These are phyloP conservation scores for Aspergillus thermomutatus DNA, from an alignment of 2,329 filamentous ascomycete species.

Conservation along the genomic window DNA sequence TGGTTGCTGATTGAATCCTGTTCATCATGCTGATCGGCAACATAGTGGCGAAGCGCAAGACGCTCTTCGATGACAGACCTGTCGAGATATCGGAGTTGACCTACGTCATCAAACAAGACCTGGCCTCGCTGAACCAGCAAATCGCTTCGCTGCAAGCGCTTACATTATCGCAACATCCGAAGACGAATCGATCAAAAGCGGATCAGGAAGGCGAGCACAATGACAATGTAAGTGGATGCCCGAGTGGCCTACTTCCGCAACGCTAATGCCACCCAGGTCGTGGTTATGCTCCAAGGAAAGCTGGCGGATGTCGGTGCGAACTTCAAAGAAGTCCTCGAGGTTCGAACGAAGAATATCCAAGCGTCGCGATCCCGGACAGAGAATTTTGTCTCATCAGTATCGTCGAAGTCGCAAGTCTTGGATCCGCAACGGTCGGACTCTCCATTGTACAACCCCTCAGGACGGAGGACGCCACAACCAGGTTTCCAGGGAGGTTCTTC, in stretches of 20 bases:
- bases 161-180: slow-evolving; percentile 72
- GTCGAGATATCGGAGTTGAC: slow-evolving; percentile 97
- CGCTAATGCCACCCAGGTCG: slow-evolving; percentile 48
- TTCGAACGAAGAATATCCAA: slow-evolving; percentile 96
- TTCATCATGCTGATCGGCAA: slow-evolving; percentile 5
- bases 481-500: slow-evolving; percentile 46
- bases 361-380: slow-evolving; percentile 88
- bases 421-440: slow-evolving; percentile 71
- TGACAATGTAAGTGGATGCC: slow-evolving; percentile 65
- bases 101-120: slow-evolving; percentile 96
- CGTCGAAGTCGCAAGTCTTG: slow-evolving; percentile 66
- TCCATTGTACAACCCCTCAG: slow-evolving; percentile 80
- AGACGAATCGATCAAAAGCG: slow-evolving; percentile 43
- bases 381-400: slow-evolving; percentile 91
- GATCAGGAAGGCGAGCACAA: slow-evolving; percentile 94
- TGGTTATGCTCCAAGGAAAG: slow-evolving; percentile 85
- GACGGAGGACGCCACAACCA: slow-evolving; percentile 61
- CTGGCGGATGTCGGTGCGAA: slow-evolving; percentile 88
- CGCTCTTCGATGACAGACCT: slow-evolving; percentile 92
- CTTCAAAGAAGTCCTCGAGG: slow-evolving; percentile 96
- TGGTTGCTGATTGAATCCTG: neutral
- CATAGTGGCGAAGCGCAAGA: slow-evolving; percentile 87
- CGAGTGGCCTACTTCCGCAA: slow-evolving; percentile 1
- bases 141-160: slow-evolving; percentile 79
- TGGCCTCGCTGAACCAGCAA: slow-evolving; percentile 79